Conservation (phyloP, 192 early-diverging fungal genomes). For the Coemansia sp. region DNA sequence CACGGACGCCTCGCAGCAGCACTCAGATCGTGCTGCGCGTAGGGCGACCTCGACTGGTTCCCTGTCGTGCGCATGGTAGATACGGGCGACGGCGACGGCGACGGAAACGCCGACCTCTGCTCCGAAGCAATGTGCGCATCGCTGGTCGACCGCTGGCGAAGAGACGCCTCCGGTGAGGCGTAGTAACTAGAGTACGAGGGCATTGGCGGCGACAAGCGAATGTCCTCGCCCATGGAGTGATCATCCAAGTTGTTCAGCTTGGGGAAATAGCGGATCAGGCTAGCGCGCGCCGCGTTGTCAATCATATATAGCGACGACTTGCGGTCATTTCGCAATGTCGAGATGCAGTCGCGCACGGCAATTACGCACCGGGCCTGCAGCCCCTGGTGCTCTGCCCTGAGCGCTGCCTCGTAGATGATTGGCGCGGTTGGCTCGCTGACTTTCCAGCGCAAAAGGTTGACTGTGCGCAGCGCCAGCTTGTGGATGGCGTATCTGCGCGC, state of each 20-base stretch:
- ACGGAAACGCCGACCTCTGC: slow-evolving; percentile 5
- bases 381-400: slow-evolving; percentile 64
- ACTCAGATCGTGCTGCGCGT: slow-evolving; percentile 26
- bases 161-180: not conserved
- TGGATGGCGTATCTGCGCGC: slow-evolving; percentile 64
- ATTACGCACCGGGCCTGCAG: slow-evolving; percentile 56
- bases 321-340: slow-evolving; percentile 23
- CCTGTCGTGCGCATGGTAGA: slow-evolving; percentile 20
- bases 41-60: slow-evolving; percentile 35
- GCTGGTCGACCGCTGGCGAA: slow-evolving; percentile 36
- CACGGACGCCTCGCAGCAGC: slow-evolving; percentile 21
- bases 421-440: slow-evolving; percentile 62
- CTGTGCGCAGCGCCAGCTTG: slow-evolving; percentile 55
- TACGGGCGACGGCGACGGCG: slow-evolving; percentile 27
- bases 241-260: slow-evolving; percentile 20
- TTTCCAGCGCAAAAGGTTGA: slow-evolving; percentile 62
- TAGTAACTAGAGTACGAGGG: not conserved
- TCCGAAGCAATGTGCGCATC: slow-evolving; percentile 19
- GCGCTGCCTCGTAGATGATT: slow-evolving; percentile 63
- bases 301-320: slow-evolving; percentile 39
- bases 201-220: not conserved
- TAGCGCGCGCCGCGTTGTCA: slow-evolving; percentile 24
- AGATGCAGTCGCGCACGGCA: slow-evolving; percentile 29
- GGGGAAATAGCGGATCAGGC: slow-evolving; percentile 39
- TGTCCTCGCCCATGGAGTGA: not conserved